Conservation (phyloP, 768 basidiomycete genomes). For the Leccinum pellstonianum region DNA sequence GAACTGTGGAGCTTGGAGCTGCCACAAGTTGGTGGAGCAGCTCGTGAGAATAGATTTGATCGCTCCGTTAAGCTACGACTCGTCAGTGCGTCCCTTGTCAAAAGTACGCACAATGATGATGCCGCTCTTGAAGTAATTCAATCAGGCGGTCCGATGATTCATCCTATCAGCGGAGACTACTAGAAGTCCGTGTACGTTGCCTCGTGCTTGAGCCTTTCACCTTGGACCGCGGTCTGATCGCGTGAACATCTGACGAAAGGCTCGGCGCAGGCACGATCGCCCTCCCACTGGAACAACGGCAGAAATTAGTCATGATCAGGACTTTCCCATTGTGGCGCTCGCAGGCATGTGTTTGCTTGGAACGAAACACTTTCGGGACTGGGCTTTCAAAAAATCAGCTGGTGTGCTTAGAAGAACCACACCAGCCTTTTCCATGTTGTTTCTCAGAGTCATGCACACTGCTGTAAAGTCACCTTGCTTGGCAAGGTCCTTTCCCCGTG, state of each 20-base stretch:
- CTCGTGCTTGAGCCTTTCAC: background rate
- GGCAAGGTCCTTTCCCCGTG: too few species aligned
- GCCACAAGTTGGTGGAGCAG: background rate
- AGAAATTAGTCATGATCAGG: background rate
- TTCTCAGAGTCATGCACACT: too few species aligned
- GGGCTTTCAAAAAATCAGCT: background rate
- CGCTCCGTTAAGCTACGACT: background rate
- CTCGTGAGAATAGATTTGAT: background rate
- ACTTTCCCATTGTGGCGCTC: background rate
- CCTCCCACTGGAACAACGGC: background rate
- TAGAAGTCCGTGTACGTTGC: background rate
- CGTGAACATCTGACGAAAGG: background rate
- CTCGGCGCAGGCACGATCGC: constrained; percentile 4
- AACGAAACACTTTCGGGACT: background rate
- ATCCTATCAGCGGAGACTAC: too few species aligned
- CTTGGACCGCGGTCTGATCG: background rate
- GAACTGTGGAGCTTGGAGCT: background rate
- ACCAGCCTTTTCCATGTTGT: too few species aligned
- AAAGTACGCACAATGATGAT: background rate
- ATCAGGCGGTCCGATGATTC: too few species aligned
- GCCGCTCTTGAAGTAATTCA: too few species aligned
- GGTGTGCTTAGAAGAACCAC: too few species aligned
- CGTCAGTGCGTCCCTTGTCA: background rate
- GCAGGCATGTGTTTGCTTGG: background rate
- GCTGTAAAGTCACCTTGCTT: too few species aligned